Conservation (phyloP, 108 stramenopile species). For the Asterionellopsis glacialis region DNA sequence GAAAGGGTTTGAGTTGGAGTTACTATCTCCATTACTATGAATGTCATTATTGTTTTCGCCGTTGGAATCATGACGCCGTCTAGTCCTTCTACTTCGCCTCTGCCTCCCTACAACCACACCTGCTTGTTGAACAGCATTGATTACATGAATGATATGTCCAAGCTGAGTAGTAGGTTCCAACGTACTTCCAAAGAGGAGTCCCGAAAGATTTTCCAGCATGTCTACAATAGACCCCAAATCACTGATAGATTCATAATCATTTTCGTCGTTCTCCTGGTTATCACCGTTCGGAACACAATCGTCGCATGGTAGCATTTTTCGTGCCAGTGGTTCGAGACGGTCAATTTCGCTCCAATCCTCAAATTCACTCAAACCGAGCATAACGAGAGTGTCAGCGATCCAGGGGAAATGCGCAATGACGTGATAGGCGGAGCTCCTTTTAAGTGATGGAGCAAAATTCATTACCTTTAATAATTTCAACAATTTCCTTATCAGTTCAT, state of each 20-base stretch:
- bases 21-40: no score
- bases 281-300: conserved; percentile 8
- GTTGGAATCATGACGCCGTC: neutral
- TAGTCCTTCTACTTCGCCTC: neutral
- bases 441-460: conserved; percentile 70
- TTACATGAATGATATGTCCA: conserved; percentile 46
- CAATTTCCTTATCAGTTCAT: conserved; percentile 43
- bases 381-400: conserved; percentile 51
- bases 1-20: no score
- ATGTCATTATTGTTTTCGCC: neutral
- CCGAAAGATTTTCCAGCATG: conserved; percentile 45
- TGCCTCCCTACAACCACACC: conserved; percentile 43
- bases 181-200: conserved; percentile 9
- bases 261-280: neutral
- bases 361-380: conserved; percentile 50
- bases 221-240: conserved; percentile 45
- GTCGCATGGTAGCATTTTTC: conserved; percentile 21
- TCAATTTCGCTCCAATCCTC: conserved; percentile 48
- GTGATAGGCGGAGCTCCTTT: conserved; percentile 38
- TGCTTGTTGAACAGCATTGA: conserved; percentile 48
- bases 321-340: conserved; percentile 32
- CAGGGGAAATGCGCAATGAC: conserved; percentile 61
- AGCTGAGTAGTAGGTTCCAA: conserved; percentile 35
- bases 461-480: conserved; percentile 64
- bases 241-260: conserved; percentile 17